Base-by-base conservation (phyloP, 345 rosid species). In the Eucalyptus decipiens region DNA sequence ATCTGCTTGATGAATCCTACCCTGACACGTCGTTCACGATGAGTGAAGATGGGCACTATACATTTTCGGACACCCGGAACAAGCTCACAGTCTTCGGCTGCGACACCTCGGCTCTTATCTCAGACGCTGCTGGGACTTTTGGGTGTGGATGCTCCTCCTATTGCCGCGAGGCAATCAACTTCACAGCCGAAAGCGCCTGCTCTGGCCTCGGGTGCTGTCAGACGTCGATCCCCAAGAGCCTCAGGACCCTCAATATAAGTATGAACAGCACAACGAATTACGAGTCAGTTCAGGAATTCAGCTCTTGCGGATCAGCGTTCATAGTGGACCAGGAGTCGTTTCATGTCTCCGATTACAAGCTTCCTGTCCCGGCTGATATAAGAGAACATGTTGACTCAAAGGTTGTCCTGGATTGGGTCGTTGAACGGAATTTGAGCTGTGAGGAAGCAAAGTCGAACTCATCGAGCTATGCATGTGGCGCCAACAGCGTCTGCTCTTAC, bases 11-110 rank as follows among this genome's bases (percentile, higher is more conserved):
- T 2, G 42, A 18, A 5, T 32, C 80, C 0, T 8, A 32, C 4
- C 40, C 80, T 32, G 23, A 8, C 1, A 34, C 23, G 9, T 9
- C 0, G 12, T 8, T 4, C 23, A 4, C 12, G 15, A 2, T 3
- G 80, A 0, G 16, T 0, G 12, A n/a, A 67, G 23, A 9, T 0
- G 42, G 12, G 42, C 80, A 8, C 10, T 32, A 67, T 15, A 67
- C 40, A 7, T 1, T 67, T 2, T 67, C 11, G 6, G 40, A 16
- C 11, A 67, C 80, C 80, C 23, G 23, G 40, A 67, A 67, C 80
- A 67, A 32, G 80, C 5, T 67, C 80, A 67, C 23, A 8, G 40
- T 67, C 80, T 67, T 67, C 4, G 23, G 23, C 10, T 67, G 42
- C 23, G 42, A 67, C 80, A 32, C 80, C 9, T 34, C 4, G 0